phyloP scores from a whole-genome alignment of 2,329 filamentous ascomycete species.

The Colletotrichum magnum region DNA sequence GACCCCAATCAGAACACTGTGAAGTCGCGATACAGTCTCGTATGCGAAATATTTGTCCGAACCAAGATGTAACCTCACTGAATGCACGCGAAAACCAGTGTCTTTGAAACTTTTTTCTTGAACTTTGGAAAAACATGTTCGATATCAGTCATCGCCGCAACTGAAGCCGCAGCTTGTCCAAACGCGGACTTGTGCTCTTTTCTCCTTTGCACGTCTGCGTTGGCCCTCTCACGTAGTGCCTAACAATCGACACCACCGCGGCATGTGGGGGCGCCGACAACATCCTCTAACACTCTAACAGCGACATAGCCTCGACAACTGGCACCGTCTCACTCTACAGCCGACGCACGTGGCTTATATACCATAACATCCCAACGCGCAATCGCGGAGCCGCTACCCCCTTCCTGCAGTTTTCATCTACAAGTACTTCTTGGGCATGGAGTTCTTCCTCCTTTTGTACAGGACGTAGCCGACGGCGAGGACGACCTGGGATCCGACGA shows the following conservation, averaged over 20 bases:
- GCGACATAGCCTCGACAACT: neutral
- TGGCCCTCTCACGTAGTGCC: too few species aligned
- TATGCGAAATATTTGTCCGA: too few species aligned
- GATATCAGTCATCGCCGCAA: too few species aligned
- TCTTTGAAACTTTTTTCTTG: too few species aligned
- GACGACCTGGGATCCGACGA: conserved; percentile 82
- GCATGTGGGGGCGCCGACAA: neutral
- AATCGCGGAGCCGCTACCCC: neutral
- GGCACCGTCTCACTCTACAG: neutral
- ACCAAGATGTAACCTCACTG: too few species aligned
- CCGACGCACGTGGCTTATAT: conserved; percentile 8
- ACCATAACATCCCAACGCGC: conserved; percentile 10
- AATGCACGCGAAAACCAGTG: too few species aligned
- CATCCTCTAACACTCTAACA: neutral
- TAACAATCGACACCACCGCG: neutral
- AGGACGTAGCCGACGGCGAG: conserved; percentile 78
- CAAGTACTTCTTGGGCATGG: conserved; percentile 92
- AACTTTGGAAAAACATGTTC: too few species aligned
- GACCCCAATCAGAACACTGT: too few species aligned
- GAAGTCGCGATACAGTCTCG: too few species aligned
- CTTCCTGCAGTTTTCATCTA: conserved; percentile 55
- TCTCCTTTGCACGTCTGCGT: too few species aligned
- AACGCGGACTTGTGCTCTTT: too few species aligned
- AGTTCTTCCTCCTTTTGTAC: conserved; percentile 84
- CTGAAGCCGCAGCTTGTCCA: too few species aligned